Evolutionary conservation across 2,329 filamentous ascomycete species (phyloP), one percentile per base, ranked within the genome.

Genomic region (Fusarium globosum): DNA sequence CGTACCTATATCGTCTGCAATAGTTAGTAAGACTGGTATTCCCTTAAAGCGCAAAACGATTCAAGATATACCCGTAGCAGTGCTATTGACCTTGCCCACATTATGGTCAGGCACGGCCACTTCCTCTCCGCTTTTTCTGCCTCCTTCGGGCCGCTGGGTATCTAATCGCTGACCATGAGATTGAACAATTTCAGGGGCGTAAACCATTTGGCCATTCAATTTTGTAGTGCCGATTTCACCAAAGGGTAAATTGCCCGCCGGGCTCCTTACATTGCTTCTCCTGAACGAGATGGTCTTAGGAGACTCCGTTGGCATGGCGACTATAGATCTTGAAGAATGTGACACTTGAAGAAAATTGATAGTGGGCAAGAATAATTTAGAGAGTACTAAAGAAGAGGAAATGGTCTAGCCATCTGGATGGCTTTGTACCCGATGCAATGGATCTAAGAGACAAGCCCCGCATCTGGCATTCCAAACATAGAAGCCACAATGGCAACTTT

Each of bases 61-160:
- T 1, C 18, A 18, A 18, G 21, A n/a, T 15, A 43, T 43, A 43
- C 41, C 15, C 0, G 9, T 11, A 12, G 8, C n/a, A 11, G n/a
- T 23, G 10, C n/a, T 23, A 43, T 23, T 11, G 9, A 2, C n/a
- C 9, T 16, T 15, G 14, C 15, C 9, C 6, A 23, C 3, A 16
- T 11, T 43, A 16, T 11, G 41, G n/a, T 16, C 6, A 15, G 14
- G 9, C 0, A 7, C 14, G n/a, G 9, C 9, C 2, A 3, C n/a
- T 43, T 23, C 14, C 15, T 43, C 23, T 16, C 14, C n/a, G 8
- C 16, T 9, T 23, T 43, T 6, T 9, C 10, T 43, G 15, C 14
- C n/a, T 7, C 7, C 10, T 43, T 23, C 15, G 10, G n/a, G n/a
- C 9, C 4, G n/a, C n/a, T 23, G 41, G n/a, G 9, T 15, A 23